Conservation (phyloP, 2,329 filamentous ascomycete species). For the Hypoxylon rubiginosum region DNA sequence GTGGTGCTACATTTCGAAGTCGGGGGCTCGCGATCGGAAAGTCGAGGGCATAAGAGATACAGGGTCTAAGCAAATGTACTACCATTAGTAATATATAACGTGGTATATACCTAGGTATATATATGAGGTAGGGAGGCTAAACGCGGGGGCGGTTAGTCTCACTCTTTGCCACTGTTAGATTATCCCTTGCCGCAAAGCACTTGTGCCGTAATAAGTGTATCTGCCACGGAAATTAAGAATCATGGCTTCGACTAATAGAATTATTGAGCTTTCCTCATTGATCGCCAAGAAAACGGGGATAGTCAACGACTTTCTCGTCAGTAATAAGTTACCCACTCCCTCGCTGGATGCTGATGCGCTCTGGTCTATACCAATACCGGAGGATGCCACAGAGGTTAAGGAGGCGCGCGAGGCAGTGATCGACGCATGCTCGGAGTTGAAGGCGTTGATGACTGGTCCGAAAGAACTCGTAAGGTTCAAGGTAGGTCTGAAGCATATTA, state of each 20-base stretch:
- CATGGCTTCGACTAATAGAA: conserved; percentile 29
- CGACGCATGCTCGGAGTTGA: conserved; percentile 38
- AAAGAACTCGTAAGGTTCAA: conserved; percentile 33
- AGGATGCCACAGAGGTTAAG: conserved; percentile 28
- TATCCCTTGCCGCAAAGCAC: too few species aligned
- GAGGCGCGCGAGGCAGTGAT: conserved; percentile 31
- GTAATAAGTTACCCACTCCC: conserved; percentile 28
- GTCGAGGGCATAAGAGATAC: too few species aligned
- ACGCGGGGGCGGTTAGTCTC: too few species aligned
- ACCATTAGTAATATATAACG: too few species aligned
- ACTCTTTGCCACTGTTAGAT: too few species aligned
- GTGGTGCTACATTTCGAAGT: too few species aligned
- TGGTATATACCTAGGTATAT: too few species aligned
- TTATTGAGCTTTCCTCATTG: conserved; percentile 35
- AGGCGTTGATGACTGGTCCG: conserved; percentile 39
- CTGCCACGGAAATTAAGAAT: neutral
- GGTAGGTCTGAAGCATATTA: neutral
- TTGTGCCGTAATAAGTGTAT: too few species aligned
- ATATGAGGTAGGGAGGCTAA: too few species aligned
- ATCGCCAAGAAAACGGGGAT: conserved; percentile 35
- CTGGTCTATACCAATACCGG: conserved; percentile 28
- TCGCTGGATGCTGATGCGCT: conserved; percentile 35
- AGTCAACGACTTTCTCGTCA: conserved; percentile 29
- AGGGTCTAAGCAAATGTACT: too few species aligned
- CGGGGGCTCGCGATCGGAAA: too few species aligned